Base-by-base conservation (phyloP, 2,329 filamentous ascomycete species). In the Sarocladium oryzae region DNA sequence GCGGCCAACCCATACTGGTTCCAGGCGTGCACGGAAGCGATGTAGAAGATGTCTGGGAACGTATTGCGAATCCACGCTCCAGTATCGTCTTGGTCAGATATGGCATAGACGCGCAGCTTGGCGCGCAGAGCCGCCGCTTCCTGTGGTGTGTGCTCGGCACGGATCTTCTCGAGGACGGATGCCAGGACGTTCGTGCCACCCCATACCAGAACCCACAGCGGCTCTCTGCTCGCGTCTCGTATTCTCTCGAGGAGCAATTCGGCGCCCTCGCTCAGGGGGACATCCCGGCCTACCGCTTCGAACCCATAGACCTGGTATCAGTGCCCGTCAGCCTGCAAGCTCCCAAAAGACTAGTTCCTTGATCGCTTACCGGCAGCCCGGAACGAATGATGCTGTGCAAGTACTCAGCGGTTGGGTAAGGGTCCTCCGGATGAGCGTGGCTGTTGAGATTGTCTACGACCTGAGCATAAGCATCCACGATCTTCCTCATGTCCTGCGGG, bases 61-160 rank as follows among this genome's bases (percentile, higher is more conserved):
- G 68, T 70, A 41, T 67, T 63, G 15, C 79, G 72, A 32, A 83
- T 75, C 78, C 78, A 82, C 1, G 70, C 62, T 0, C 77, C 78
- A 0, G 75, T 73, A 54, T 83, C 73, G 54, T 82, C 79, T 56
- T 82, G 79, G 55, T 82, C 79, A 6, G 76, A 80, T 51, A 82
- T 81, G 32, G 78, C 64, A 59, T 80, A 80, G 8, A 79, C 68
- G 11, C 76, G 66, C 3, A 80, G 59, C 54, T 72, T 73, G 2
- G 63, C 56, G 2, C 67, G 61, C 20, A 79, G 63, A 0, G 51
- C 53, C 0, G 63, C 60, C 1, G 69, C 61, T 1, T 73, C 67
- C 36, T 13, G 58, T 53, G 38, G 62, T 53, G 56, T 54, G 24
- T 69, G 59, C 13, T 45, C 6, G 11, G 5, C 40, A 23, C 40